Conservation (phyloP, 306 rosid species). For the Elaeagnus macrophylla region DNA sequence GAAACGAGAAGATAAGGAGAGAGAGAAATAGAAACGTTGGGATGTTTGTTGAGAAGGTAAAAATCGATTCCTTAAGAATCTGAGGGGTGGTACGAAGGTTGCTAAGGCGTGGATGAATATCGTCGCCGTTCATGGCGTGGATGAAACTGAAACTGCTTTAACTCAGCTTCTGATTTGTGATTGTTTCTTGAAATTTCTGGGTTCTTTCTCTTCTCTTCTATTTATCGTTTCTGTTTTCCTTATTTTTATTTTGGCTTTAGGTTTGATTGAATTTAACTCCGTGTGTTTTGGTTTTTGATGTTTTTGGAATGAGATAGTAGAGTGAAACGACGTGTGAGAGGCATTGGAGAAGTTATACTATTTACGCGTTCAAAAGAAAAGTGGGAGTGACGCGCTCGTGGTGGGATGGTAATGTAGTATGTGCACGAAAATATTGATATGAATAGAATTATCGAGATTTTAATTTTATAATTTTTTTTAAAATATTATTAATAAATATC, state of each 20-base stretch:
- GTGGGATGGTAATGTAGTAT: too few species aligned
- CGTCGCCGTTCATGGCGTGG: constrained; percentile 53
- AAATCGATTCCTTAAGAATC: constrained; percentile 37
- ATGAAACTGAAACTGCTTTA: background rate
- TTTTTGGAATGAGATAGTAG: background rate
- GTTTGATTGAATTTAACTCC: background rate
- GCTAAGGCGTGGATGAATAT: constrained; percentile 37
- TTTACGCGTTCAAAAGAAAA: too few species aligned
- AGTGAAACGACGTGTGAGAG: background rate
- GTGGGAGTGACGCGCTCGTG: too few species aligned
- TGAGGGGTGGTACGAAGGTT: constrained; percentile 54
- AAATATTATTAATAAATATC: too few species aligned
- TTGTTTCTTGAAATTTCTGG: background rate
- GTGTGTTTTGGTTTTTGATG: background rate
- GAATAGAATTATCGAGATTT: too few species aligned
- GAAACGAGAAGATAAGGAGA: constrained; percentile 65
- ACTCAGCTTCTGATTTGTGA: constrained; percentile 9
- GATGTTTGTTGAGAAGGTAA: constrained; percentile 40
- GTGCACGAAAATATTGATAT: too few species aligned
- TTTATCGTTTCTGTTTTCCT: background rate
- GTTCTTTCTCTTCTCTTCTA: too few species aligned
- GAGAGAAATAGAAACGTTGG: constrained; percentile 70
- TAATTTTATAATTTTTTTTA: too few species aligned
- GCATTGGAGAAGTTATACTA: too few species aligned
- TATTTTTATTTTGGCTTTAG: background rate